A percentile compares a stretch with the other conserved stretches of the same genome.
These are phyloP conservation scores for Glycyrrhiza uralensis DNA, from an alignment of 306 rosid species.

Conservation along the genomic window DNA sequence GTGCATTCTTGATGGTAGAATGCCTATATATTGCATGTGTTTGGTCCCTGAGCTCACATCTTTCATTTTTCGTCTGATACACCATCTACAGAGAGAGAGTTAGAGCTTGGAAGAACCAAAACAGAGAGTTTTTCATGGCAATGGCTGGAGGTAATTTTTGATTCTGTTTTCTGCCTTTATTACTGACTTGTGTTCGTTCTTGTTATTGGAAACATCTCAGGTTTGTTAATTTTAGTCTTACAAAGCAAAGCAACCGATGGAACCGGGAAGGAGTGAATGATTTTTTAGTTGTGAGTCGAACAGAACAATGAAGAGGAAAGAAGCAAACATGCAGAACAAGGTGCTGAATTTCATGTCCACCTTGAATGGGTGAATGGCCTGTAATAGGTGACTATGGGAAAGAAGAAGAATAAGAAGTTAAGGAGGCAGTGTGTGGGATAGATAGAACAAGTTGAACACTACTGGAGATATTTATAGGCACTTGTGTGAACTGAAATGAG, in stretches of 20 bases:
- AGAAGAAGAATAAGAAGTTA: slow-evolving; percentile 1
- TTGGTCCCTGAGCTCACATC: no score
- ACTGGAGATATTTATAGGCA: slow-evolving; percentile 33
- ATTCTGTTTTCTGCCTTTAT: no score
- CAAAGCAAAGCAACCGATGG: slow-evolving; percentile 71
- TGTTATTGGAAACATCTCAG: no score
- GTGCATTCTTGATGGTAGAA: no score
- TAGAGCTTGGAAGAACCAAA: no score
- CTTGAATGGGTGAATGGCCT: slow-evolving; percentile 6
- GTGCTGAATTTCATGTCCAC: slow-evolving; percentile 29
- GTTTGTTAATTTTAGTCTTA: no score
- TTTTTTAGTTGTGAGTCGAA: slow-evolving; percentile 22
- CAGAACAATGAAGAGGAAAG: slow-evolving; percentile 15
- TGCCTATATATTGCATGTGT: no score
- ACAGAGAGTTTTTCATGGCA: no score
- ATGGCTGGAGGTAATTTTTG: no score
- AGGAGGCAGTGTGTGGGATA: neutral
- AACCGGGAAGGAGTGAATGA: slow-evolving; percentile 47
- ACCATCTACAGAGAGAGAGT: no score
- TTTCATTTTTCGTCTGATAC: no score
- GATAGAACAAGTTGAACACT: neutral
- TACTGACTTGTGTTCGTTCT: no score
- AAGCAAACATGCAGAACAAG: slow-evolving; percentile 27
- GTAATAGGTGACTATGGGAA: neutral
- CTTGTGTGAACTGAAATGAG: neutral